Conservation (phyloP, 495 filamentous ascomycete species). For the Cudoniella acicularis region DNA sequence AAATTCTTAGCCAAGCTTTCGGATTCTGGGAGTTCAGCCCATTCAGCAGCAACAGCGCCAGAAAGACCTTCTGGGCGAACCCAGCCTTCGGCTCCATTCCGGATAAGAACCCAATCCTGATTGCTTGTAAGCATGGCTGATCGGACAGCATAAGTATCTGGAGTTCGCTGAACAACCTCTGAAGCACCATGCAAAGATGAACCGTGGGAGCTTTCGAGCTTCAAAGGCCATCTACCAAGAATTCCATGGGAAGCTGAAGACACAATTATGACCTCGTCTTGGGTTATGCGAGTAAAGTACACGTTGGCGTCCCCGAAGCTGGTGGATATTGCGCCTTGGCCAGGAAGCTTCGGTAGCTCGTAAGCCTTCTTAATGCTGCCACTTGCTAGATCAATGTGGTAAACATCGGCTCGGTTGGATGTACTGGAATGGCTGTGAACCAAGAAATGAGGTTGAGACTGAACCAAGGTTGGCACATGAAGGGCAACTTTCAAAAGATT, state of each 20-base stretch:
- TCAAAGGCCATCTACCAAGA: constrained; percentile 67
- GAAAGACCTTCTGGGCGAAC: constrained; percentile 76
- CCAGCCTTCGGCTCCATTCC: constrained; percentile 80
- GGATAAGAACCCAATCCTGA: constrained; percentile 80
- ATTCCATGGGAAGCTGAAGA: constrained; percentile 75
- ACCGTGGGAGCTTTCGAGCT: constrained; percentile 31
- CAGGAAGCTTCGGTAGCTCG: constrained; percentile 62
- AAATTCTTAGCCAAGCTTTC: constrained; percentile 76
- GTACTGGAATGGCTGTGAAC: constrained; percentile 72
- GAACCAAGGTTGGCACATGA: constrained; percentile 66
- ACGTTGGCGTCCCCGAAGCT: constrained; percentile 76
- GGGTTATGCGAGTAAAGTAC: constrained; percentile 79
- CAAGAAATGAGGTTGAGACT: constrained; percentile 73
- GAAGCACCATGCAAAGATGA: constrained; percentile 63
- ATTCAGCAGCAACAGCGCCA: constrained; percentile 69
- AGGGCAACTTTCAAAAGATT: constrained; percentile 66
- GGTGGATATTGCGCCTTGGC: constrained; percentile 71
- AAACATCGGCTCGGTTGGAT: constrained; percentile 80
- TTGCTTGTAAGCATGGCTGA: constrained; percentile 62
- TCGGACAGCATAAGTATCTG: constrained; percentile 67
- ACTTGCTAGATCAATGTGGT: constrained; percentile 70
- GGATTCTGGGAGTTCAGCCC: constrained; percentile 67
- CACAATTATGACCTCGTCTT: constrained; percentile 64
- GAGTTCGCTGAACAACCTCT: constrained; percentile 70
- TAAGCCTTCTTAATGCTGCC: constrained; percentile 67